These are phyloP conservation scores for Ogataea pini DNA, from an alignment of 805 yeast genomes.

Conservation along the genomic window DNA sequence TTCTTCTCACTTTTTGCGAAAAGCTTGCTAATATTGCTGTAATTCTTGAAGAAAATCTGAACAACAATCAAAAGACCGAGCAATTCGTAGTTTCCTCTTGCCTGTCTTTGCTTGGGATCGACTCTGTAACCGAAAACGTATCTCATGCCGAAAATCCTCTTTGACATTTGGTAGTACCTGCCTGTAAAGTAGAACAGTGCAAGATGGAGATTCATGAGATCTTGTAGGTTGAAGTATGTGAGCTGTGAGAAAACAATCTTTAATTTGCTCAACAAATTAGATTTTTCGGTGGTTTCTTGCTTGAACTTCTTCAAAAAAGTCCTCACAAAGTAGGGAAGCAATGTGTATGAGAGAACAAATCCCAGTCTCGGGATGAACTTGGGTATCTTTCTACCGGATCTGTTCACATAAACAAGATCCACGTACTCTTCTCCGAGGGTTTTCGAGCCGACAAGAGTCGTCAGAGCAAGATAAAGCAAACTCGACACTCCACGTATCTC, in stretches of 20 bases:
- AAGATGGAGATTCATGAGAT: slow-evolving; percentile 66
- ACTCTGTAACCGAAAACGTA: slow-evolving; percentile 73
- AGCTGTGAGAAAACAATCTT: slow-evolving; percentile 22
- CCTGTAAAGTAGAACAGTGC: slow-evolving; percentile 85
- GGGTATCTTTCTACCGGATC: slow-evolving; percentile 54
- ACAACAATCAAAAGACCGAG: slow-evolving; percentile 63
- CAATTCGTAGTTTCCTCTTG: slow-evolving; percentile 67
- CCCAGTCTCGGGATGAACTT: slow-evolving; percentile 46
- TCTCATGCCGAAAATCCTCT: slow-evolving; percentile 75
- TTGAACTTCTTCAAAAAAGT: slow-evolving; percentile 21
- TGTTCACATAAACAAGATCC: slow-evolving; percentile 66
- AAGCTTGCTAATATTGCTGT: slow-evolving; percentile 33
- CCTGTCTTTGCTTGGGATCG: slow-evolving; percentile 40
- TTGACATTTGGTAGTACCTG: slow-evolving; percentile 73
- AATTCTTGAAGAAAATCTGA: slow-evolving; percentile 51
- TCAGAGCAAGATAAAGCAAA: slow-evolving; percentile 64
- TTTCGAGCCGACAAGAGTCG: slow-evolving; percentile 73
- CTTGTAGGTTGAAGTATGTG: slow-evolving; percentile 49
- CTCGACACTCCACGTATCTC: slow-evolving; percentile 62
- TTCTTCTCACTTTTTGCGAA: background rate
- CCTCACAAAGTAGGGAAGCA: slow-evolving; percentile 59
- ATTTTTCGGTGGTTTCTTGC: slow-evolving; percentile 23
- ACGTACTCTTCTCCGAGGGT: slow-evolving; percentile 96
- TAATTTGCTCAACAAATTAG: slow-evolving; percentile 6
- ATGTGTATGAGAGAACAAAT: slow-evolving; percentile 59